These are phyloP conservation scores for Penicillium manginii DNA, from an alignment of 495 filamentous ascomycete genomes.

Conservation along the genomic window DNA sequence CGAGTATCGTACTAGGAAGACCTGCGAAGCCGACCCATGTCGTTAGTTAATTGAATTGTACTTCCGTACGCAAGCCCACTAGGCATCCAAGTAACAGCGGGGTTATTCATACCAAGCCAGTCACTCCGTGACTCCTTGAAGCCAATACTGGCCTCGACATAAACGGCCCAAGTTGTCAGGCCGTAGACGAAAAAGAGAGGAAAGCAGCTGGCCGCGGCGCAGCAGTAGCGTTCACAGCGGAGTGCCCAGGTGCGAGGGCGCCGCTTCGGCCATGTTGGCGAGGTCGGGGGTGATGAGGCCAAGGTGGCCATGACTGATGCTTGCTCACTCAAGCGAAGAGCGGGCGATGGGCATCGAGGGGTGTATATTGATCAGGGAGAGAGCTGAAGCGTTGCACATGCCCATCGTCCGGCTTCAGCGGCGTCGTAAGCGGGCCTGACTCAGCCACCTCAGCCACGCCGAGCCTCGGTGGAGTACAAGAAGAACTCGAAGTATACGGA, in stretches of 20 bases:
- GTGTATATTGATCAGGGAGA: neutral
- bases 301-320: constrained; percentile 44
- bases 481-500: neutral
- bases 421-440: constrained; percentile 20
- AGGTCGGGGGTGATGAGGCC: constrained; percentile 46
- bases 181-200: constrained; percentile 89
- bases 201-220: constrained; percentile 77
- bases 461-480: neutral
- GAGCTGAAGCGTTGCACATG: neutral
- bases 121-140: constrained; percentile 55
- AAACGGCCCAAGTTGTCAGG: constrained; percentile 86
- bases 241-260: constrained; percentile 66
- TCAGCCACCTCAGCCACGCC: constrained; percentile 25
- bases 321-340: constrained; percentile 15
- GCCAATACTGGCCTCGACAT: constrained; percentile 80
- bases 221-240: constrained; percentile 83
- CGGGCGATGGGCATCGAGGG: constrained; percentile 18
- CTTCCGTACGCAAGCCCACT: neutral
- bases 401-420: neutral
- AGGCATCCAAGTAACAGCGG: neutral
- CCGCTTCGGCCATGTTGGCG: constrained; percentile 55
- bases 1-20: constrained; percentile 56
- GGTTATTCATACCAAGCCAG: constrained; percentile 66
- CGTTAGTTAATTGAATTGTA: constrained; percentile 2
- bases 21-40: constrained; percentile 26